Evolutionary conservation across 768 basidiomycete genomes (phyloP), one percentile per base, ranked within the genome.

Genomic region (Hericium coralloides): DNA sequence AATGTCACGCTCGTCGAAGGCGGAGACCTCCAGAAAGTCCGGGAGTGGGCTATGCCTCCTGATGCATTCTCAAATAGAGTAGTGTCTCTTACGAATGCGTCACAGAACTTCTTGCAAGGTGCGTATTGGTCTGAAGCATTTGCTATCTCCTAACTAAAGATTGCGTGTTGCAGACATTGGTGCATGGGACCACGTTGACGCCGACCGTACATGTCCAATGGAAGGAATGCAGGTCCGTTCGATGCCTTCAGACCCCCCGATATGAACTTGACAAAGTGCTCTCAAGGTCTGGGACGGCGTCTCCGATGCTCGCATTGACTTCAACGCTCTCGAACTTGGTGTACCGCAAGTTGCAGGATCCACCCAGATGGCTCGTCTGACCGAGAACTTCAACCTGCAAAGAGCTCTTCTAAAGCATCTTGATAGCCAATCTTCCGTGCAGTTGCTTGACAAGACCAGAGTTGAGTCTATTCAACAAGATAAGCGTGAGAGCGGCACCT

Each of bases 331-430:
- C 1, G 79, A 83, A 20, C 57, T 82, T 20, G 72, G 58, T 26
- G 25, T 60, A 38, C 23, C 53, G 69, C 18, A 58, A 69, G 54
- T 36, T 31, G 31, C 58, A 2, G 65, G 69, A 22, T 67, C 65
- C 6, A 58, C 59, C 26, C 75, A 76, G 69, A 92, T 98, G 87
- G 84, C 93, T 15, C 83, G 82, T 22, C 73, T 98, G 65, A 92
- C 87, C 0, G 97, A 99, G 70, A 98, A 95, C 65, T 74, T 93
- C 48, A 98, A 98, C 66, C 76, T 99, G 1, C 97, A 98, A 70
- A 82, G 87, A 1, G 93, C 81, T 1, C 80, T 95, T 37, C 77
- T 98, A 14, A 76, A 76, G 1, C 80, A 81, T 63, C 76, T 97
- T 10, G 73, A 75, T 9, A 65, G 68, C 4, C 63, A 75, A n/a